A percentile compares a stretch with the other conserved stretches of the same genome.
phyloP scores from a whole-genome alignment of 257 asterid genomes.

The Leptodermis oblonga region DNA sequence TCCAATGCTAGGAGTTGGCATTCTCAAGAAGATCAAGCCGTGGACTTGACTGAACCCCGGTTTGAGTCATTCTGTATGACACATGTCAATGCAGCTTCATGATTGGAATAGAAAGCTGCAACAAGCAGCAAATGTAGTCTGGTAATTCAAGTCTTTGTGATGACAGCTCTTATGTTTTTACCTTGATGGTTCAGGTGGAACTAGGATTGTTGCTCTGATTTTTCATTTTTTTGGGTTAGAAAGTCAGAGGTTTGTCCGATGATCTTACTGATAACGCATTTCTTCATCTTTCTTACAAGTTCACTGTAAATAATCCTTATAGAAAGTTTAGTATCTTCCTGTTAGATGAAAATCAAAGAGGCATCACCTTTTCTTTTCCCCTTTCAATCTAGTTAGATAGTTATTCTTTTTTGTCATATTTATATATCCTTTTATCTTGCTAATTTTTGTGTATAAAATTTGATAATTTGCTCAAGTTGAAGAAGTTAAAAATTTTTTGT shows the following conservation, averaged over 20 bases:
- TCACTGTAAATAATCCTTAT: constrained; percentile 4
- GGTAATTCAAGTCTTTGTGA: background rate
- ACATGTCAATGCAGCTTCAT: background rate
- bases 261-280: constrained; percentile 3
- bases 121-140: background rate
- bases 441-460: too few species aligned
- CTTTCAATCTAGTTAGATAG: too few species aligned
- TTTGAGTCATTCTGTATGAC: constrained; percentile 57
- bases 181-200: background rate
- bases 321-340: background rate
- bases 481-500: too few species aligned
- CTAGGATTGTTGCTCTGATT: constrained; percentile 2
- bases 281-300: background rate
- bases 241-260: constrained; percentile 3
- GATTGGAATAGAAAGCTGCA: background rate
- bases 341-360: background rate
- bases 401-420: too few species aligned
- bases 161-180: background rate
- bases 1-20: constrained; percentile 35
- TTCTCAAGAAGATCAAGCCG: constrained; percentile 49
- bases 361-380: background rate
- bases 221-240: constrained; percentile 4
- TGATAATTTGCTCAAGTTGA: too few species aligned
- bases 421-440: too few species aligned
- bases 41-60: constrained; percentile 81